Conservation (phyloP, 805 yeast genomes). For the Pichia occidentalis region DNA sequence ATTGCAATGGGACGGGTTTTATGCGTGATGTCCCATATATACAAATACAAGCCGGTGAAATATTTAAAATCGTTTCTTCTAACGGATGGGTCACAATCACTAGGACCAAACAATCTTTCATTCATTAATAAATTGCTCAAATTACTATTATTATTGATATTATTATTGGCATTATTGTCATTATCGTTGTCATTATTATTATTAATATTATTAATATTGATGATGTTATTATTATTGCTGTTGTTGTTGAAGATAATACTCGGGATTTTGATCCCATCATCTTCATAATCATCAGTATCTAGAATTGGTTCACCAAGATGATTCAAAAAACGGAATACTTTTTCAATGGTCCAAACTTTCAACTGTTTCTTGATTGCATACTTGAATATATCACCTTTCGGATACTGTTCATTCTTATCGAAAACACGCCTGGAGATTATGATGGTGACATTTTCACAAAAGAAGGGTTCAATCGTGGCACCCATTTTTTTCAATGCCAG, state of each 20-base stretch:
- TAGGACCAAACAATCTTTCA: slow-evolving; percentile 80
- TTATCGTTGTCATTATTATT: not conserved
- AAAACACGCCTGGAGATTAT: slow-evolving; percentile 63
- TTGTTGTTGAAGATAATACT: not conserved
- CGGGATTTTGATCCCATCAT: too few relatives aligned
- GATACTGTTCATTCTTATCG: slow-evolving; percentile 36
- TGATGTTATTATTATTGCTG: too few relatives aligned
- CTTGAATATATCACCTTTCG: slow-evolving; percentile 55
- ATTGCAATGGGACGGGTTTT: slow-evolving; percentile 72
- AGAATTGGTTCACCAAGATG: slow-evolving; percentile 45
- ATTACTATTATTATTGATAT: slow-evolving; percentile 18
- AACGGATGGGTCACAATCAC: slow-evolving; percentile 83
- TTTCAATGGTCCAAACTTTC: slow-evolving; percentile 85
- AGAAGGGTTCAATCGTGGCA: slow-evolving; percentile 52
- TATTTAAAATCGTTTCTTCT: slow-evolving; percentile 78
- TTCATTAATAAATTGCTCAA: slow-evolving; percentile 65
- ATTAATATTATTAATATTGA: not conserved
- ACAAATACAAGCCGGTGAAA: slow-evolving; percentile 67
- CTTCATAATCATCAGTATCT: slow-evolving; percentile 10
- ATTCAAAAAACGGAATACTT: slow-evolving; percentile 70
- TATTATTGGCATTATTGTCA: slow-evolving; percentile 12
- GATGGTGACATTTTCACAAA: slow-evolving; percentile 61
- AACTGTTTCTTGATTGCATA: slow-evolving; percentile 54
- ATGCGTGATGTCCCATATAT: slow-evolving; percentile 75
- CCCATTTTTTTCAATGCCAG: slow-evolving; percentile 39